Evolutionary conservation across 2,329 filamentous ascomycete species (phyloP), one percentile per base, ranked within the genome.

Genomic region (Fusarium pseudograminearum): DNA sequence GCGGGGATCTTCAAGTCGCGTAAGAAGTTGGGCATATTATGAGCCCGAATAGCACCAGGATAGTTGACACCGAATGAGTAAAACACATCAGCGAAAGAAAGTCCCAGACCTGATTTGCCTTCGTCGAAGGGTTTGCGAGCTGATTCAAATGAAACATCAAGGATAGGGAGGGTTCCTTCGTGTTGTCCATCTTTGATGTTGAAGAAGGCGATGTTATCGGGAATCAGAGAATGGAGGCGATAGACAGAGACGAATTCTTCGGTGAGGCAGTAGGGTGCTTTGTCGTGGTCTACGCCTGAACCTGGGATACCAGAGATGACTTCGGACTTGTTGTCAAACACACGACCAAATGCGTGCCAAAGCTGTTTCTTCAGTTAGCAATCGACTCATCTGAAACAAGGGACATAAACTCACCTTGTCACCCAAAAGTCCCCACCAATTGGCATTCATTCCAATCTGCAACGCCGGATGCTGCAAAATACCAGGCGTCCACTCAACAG

Each of bases 181-280:
- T 68, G 38, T 1, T 65, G 28, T 0, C 65, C 65, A 0, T 67
- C 47, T 26, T 67, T 67, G 4, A 67, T 22, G 0, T 48, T 60
- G 22, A 67, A 67, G 26, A 68, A 68, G 2, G 65, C 65, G 1
- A 67, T 31, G 2, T 65, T 67, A 2, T 67, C 65, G 0, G 65
- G 65, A 0, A 67, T 68, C 1, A 67, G 58, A 31, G 65, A 40
- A 24, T 67, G 65, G 0, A 67, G 65, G 10, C 65, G 64, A 5
- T 67, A 68, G 10, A 67, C 65, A 0, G 65, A 67, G 5, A 68
- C 65, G 1, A 67, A 67, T 31, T 67, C 65, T n/a, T 68, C 65
- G 0, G 65, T 67, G 1, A 67, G 65, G 1, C 33, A 51, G 10
- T 68, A 67, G 12, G 65, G 65, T 0, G 16, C 58, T 1, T 20